phyloP scores from a whole-genome alignment of 23 red algal species.

The Gracilaria vermiculophylla region DNA sequence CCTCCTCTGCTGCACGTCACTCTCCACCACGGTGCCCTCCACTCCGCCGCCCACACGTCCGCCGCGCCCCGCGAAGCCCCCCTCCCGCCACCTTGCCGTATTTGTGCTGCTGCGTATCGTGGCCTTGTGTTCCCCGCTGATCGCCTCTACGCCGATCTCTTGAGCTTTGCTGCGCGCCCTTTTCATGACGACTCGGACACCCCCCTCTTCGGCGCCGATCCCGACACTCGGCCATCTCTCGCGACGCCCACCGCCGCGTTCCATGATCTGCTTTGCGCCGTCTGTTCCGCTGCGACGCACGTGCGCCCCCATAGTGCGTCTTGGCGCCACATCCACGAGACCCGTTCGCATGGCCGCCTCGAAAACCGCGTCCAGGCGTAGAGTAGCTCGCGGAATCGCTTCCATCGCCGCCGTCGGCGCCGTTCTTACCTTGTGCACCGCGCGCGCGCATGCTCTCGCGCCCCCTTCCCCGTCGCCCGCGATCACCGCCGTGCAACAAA shows the following conservation, averaged over 20 bases:
- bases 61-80: too few species aligned
- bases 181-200: too few species aligned
- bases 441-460: neutral
- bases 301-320: neutral
- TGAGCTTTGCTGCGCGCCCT: too few species aligned
- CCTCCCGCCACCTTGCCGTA: neutral
- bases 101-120: too few species aligned
- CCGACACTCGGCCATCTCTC: neutral
- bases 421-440: neutral
- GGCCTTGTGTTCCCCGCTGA: too few species aligned
- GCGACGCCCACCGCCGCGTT: neutral
- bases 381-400: neutral
- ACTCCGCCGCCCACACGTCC: too few species aligned
- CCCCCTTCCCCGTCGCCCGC: neutral
- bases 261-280: neutral
- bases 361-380: neutral
- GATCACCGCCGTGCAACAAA: neutral
- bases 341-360: neutral
- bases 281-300: neutral
- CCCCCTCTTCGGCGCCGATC: neutral
- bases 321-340: neutral
- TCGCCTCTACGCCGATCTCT: too few species aligned
- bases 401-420: slow-evolving; percentile 5
- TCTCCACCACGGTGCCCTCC: too few species aligned
- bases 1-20: too few species aligned